Evolutionary conservation across 1,139 yeast species (phyloP).

Genomic region (Candida sojae): DNA sequence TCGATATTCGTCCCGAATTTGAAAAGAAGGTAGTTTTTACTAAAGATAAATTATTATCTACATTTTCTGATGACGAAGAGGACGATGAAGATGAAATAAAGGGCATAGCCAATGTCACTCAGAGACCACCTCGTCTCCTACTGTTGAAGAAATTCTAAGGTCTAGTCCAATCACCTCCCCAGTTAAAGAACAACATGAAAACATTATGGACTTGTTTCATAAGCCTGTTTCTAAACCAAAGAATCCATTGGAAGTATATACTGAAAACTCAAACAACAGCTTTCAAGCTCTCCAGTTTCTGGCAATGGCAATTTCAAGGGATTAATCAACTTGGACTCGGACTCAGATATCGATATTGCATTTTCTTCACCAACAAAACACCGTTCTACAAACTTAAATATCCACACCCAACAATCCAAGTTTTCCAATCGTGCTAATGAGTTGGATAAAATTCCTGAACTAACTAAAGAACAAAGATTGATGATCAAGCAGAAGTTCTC

Average conservation of each 20-base stretch:
- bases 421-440: slow-evolving; percentile 16
- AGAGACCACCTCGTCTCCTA: slow-evolving; percentile 11
- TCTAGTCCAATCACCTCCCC: slow-evolving; percentile 35
- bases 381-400: background rate
- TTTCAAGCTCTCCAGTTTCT: slow-evolving; percentile 26
- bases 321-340: slow-evolving; percentile 27
- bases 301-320: slow-evolving; percentile 10
- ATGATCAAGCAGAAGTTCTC: slow-evolving; percentile 38
- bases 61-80: slow-evolving; percentile 33
- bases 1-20: slow-evolving; percentile 36
- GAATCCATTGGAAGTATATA: slow-evolving; percentile 41
- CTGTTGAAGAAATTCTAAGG: slow-evolving; percentile 9
- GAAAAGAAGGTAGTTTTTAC: slow-evolving; percentile 29
- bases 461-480: slow-evolving; percentile 39
- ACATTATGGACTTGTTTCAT: slow-evolving; percentile 20
- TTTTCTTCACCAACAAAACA: slow-evolving; percentile 14
- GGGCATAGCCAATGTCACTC: slow-evolving; percentile 3
- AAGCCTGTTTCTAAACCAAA: slow-evolving; percentile 13
- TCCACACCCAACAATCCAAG: slow-evolving; percentile 6
- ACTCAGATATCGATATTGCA: slow-evolving; percentile 15
- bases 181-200: slow-evolving; percentile 17
- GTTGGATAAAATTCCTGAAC: slow-evolving; percentile 26
- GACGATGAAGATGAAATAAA: slow-evolving; percentile 11
- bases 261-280: slow-evolving; percentile 29
- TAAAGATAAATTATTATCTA: slow-evolving; percentile 32